These are phyloP conservation scores for Aspergillus tanneri DNA, from an alignment of 2,329 filamentous ascomycete species.

Conservation along the genomic window DNA sequence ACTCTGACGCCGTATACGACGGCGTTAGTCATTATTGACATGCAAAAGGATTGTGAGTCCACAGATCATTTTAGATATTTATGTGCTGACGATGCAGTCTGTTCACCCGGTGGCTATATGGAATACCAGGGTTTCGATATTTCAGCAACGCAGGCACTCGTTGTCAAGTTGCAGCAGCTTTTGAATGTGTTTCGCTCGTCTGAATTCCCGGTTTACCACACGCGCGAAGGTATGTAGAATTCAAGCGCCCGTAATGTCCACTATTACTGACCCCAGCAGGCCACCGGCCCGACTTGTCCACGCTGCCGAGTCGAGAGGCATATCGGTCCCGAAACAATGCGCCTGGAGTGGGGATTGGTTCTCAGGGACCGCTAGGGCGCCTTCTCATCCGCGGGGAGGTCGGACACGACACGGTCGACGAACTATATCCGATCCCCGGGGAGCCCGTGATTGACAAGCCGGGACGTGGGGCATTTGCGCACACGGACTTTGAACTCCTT, in stretches of 20 bases:
- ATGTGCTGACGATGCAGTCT: constrained; percentile 39
- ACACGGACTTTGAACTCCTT: constrained; percentile 56
- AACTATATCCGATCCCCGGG: constrained; percentile 49
- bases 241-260: not conserved
- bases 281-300: constrained; percentile 55
- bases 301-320: constrained; percentile 55
- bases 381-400: constrained; percentile 58
- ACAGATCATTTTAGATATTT: no score
- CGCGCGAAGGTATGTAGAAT: constrained; percentile 46
- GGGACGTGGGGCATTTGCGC: constrained; percentile 53
- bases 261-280: constrained; percentile 30
- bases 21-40: constrained; percentile 49
- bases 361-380: constrained; percentile 56
- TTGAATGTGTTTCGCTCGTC: constrained; percentile 40
- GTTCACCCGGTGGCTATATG: constrained; percentile 45
- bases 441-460: constrained; percentile 58
- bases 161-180: constrained; percentile 43
- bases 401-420: constrained; percentile 58
- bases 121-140: constrained; percentile 48
- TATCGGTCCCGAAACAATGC: constrained; percentile 55
- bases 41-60: constrained; percentile 49
- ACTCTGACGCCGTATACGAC: constrained; percentile 47
- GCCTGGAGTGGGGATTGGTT: constrained; percentile 52
- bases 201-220: constrained; percentile 47
- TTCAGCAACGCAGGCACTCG: constrained; percentile 38